Conservation (phyloP, 768 basidiomycete genomes). For the Hericium erinaceus region DNA sequence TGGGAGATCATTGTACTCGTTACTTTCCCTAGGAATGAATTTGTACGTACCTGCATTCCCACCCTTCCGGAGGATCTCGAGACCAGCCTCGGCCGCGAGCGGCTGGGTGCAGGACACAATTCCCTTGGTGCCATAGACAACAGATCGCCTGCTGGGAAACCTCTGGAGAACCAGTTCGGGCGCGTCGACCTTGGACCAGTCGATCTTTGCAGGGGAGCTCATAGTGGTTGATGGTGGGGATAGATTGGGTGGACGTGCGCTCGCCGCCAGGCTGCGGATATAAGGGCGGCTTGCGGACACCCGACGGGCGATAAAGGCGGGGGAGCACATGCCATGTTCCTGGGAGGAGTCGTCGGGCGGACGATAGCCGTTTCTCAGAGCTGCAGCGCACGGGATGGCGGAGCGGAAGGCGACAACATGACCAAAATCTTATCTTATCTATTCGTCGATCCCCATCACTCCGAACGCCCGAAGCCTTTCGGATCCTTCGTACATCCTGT, state of each 20-base stretch:
- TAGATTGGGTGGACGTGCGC: too few relatives aligned
- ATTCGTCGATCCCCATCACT: too few relatives aligned
- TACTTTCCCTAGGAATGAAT: background rate
- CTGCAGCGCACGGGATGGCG: too few relatives aligned
- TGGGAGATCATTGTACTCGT: background rate
- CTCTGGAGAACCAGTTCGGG: conserved; percentile 57
- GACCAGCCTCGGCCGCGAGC: conserved; percentile 80
- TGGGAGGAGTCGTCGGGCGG: too few relatives aligned
- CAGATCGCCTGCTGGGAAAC: conserved; percentile 79
- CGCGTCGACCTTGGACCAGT: conserved; percentile 57
- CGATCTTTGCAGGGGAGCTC: conserved; percentile 26
- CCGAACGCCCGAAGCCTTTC: too few relatives aligned
- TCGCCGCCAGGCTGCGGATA: background rate
- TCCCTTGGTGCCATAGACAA: conserved; percentile 48
- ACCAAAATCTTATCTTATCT: too few relatives aligned
- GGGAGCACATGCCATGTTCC: background rate
- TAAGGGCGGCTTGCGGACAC: background rate
- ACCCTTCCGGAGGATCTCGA: conserved; percentile 86
- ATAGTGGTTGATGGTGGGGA: too few relatives aligned
- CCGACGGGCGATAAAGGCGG: background rate
- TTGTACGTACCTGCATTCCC: conserved; percentile 79
- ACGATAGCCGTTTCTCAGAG: too few relatives aligned
- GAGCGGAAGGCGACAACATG: too few relatives aligned
- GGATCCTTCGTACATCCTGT: too few relatives aligned
- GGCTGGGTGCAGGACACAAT: conserved; percentile 87